phyloP scores from a whole-genome alignment of 306 rosid genomes.

The Prunus mume region DNA sequence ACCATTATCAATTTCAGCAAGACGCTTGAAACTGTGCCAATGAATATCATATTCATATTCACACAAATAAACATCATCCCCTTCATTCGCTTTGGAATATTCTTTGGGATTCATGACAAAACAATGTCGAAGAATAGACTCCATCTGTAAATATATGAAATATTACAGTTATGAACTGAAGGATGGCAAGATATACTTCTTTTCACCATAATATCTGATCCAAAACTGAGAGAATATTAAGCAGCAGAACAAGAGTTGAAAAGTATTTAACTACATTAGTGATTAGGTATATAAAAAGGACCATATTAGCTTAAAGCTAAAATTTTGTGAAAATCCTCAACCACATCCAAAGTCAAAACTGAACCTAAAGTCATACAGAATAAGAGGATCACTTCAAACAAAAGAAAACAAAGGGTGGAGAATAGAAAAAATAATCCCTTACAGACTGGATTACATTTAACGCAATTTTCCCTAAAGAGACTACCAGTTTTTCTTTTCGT shows the following conservation, averaged over 20 bases:
- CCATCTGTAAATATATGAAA: slow-evolving; percentile 58
- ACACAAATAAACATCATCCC: slow-evolving; percentile 84
- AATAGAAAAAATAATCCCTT: not conserved
- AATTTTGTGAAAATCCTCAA: not conserved
- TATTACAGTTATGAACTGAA: slow-evolving; percentile 13
- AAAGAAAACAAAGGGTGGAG: not conserved
- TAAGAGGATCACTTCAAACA: not conserved
- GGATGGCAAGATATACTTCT: slow-evolving; percentile 15
- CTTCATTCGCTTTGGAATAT: slow-evolving; percentile 69
- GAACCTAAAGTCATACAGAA: not conserved
- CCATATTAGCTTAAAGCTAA: not conserved
- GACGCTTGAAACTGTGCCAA: slow-evolving; percentile 89
- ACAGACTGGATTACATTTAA: too few relatives aligned
- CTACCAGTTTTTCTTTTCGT: too few relatives aligned
- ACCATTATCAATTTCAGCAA: slow-evolving; percentile 65
- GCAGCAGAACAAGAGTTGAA: not conserved
- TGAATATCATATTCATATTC: slow-evolving; percentile 88
- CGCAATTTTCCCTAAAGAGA: too few relatives aligned
- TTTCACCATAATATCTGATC: slow-evolving; percentile 4
- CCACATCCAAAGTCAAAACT: not conserved
- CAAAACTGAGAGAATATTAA: not conserved
- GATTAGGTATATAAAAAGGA: not conserved
- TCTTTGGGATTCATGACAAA: slow-evolving; percentile 69
- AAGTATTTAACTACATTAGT: not conserved
- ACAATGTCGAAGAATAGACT: slow-evolving; percentile 77